Evolutionary conservation across 2,329 filamentous ascomycete species (phyloP), one percentile per base, ranked within the genome.

Genomic region (Trichoderma simmonsii): DNA sequence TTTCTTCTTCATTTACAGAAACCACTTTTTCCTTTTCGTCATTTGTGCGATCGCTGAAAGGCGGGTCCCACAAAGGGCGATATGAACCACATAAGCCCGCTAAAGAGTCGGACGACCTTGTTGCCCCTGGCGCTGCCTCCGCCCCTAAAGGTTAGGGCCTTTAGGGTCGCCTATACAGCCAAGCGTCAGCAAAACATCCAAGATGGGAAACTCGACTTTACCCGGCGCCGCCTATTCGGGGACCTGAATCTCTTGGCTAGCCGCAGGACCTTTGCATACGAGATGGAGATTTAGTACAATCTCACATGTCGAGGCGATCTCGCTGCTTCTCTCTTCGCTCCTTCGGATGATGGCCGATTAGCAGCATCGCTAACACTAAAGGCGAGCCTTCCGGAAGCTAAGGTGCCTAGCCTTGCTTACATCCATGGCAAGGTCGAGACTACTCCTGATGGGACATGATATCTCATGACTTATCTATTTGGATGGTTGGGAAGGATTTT

Each of bases 61-160:
- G 36, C 36, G 65, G 32, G 43, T 21, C 18, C n/a, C 24, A 8
- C 18, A n/a, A 61, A 21, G 59, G 59, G 32, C 43, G 59, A 36
- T 61, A 36, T 61, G 30, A 51, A 24, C 32, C 30, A 21, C 30
- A 61, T 24, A 36, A 24, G 59, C 59, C 26, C 62, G 28, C 62
- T 65, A 54, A 56, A 39, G 18, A 66, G 54, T 18, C 7, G 43
- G 36, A 15, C 28, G 57, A 32, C 21, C 11, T 32, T 24, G 36
- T 6, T 48, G 36, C 65, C 56, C 65, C 65, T 69, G 65, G 28
- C 56, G 65, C 18, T 51, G 56, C 54, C 21, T 68, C 51, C 65
- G 54, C 54, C 63, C 43, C 65, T 60, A 69, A 60, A 32, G 34
- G 14, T 34, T 60, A 32, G 54, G 36, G 65, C 28, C 56, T 34